Evolutionary conservation across 306 rosid species (phyloP), one percentile per base, ranked within the genome.

Genomic region (Carpinus viminea): DNA sequence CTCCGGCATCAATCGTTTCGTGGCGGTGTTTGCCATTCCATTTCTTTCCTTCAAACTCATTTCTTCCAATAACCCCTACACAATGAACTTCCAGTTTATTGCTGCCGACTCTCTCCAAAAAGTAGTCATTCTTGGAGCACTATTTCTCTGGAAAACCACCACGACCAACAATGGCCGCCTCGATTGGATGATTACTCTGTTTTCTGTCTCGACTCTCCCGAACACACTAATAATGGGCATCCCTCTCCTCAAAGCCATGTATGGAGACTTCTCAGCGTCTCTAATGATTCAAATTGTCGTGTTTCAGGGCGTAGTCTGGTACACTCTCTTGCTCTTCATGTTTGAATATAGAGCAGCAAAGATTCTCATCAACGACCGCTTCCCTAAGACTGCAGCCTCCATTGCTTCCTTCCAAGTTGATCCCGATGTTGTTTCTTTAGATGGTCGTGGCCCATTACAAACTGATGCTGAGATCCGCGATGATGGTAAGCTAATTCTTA

Each of bases 261-360:
- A 80, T 74, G 83, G 83, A 26, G 79, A 74, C 46, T 11, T 21
- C 12, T 15, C 75, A 3, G 10, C 41, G 12, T 4, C 3, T 65
- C 20, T 66, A 1, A 31, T 80, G 24, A 26, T 68, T 68, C 83
- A 80, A 46, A 70, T 74, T 31, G 52, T 74, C 43, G 83, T 74
- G 16, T 8, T 74, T 68, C 83, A 80, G 10, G 64, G 61, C 20
- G 31, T 74, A 2, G 12, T 68, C 3, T 80, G 83, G 83, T 24
- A 51, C 24, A 80, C 60, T 68, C 13, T 80, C 1, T 8, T 74
- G 68, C 52, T 74, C 2, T n/a, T 53, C 28, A 12, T 80, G 75
- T 80, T 65, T 56, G 83, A 80, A 68, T 80, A 80, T 46, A 74
- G 68, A 74, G 74, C 70, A 74, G 79, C 79, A n/a, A 80, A 28